Evolutionary conservation across 352 stramenopile genomes (phyloP).

Genomic region (Pythium oligandrum): DNA sequence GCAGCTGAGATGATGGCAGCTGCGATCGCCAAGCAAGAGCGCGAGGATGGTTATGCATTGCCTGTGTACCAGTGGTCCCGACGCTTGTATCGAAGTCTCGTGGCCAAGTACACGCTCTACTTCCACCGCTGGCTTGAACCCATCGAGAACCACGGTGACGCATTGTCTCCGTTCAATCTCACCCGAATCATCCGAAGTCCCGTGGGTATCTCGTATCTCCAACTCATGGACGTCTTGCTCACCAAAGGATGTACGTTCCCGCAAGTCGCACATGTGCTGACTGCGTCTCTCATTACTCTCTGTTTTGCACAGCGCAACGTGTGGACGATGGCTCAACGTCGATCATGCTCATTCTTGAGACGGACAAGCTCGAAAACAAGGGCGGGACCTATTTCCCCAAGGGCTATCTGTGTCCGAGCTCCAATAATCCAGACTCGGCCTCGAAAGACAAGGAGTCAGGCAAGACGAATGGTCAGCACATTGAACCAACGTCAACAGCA

Average conservation of each 20-base stretch:
- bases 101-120: constrained; percentile 83
- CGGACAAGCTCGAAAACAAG: constrained; percentile 69
- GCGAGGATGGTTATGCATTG: constrained; percentile 71
- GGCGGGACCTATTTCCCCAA: constrained; percentile 72
- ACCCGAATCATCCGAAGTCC: constrained; percentile 70
- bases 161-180: constrained; percentile 60
- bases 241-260: constrained; percentile 51
- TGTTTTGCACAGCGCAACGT: constrained; percentile 29
- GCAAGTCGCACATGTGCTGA: too few relatives aligned
- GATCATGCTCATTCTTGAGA: constrained; percentile 77
- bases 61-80: constrained; percentile 81
- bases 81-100: constrained; percentile 76
- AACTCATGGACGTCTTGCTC: constrained; percentile 77
- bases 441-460: constrained; percentile 8
- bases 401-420: constrained; percentile 68
- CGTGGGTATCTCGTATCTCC: constrained; percentile 75
- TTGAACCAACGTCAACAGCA: too few relatives aligned
- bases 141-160: constrained; percentile 52
- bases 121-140: constrained; percentile 74
- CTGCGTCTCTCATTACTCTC: too few relatives aligned
- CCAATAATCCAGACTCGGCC: constrained; percentile 26
- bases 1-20: constrained; percentile 79
- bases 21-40: constrained; percentile 67
- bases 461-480: not conserved
- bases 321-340: constrained; percentile 39